Evolutionary conservation across 73 alveolate species (phyloP).

Genomic region (Paramecium sonneborni): DNA sequence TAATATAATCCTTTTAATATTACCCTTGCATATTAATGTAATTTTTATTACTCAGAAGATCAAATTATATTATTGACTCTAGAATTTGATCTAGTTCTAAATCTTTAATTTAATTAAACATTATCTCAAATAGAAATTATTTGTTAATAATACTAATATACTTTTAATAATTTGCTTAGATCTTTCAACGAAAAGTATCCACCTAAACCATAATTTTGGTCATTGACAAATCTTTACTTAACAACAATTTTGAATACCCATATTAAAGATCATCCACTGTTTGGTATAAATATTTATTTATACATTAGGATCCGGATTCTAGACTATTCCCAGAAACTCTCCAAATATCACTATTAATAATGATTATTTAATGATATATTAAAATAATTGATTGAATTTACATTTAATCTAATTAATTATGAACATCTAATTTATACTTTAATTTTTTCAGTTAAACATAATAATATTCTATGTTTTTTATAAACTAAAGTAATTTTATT

Average conservation of each 20-base stretch:
- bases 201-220: background rate
- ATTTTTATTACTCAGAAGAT: background rate
- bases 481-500: background rate
- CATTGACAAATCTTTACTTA: background rate
- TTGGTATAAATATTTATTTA: background rate
- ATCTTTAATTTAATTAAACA: background rate
- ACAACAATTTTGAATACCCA: background rate
- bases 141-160: background rate
- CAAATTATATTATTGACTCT: background rate
- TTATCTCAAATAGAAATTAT: background rate
- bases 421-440: too few relatives aligned
- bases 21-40: background rate
- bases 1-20: background rate
- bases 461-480: background rate
- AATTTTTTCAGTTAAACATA: too few relatives aligned
- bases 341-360: background rate
- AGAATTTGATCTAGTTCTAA: background rate
- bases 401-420: too few relatives aligned
- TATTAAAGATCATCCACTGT: background rate
- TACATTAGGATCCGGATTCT: background rate
- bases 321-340: background rate
- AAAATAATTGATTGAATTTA: background rate
- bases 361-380: background rate
- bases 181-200: background rate
- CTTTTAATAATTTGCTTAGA: background rate